These are phyloP conservation scores for Lentinula edodes DNA, from an alignment of 768 basidiomycete species.

Conservation along the genomic window DNA sequence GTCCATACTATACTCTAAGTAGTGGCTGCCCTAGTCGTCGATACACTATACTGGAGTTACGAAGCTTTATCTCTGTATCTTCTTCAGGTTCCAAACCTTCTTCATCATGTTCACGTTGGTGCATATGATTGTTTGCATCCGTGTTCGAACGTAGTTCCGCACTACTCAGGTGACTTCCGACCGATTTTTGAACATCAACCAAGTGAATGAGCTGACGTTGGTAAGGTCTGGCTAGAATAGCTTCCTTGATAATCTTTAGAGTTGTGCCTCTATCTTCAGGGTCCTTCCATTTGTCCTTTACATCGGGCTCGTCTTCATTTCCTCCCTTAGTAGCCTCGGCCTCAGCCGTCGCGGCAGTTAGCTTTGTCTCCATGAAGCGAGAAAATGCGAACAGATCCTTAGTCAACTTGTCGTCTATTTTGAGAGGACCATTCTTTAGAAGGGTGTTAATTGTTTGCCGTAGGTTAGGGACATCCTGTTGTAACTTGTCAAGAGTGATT, in stretches of 20 bases:
- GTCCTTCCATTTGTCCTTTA: constrained; percentile 9
- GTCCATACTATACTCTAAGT: background rate
- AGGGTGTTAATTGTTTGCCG: constrained; percentile 20
- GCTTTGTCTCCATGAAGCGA: constrained; percentile 21
- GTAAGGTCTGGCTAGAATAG: constrained; percentile 8
- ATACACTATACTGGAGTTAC: background rate
- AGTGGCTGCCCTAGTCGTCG: background rate
- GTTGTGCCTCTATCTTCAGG: constrained; percentile 11
- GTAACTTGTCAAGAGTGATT: constrained; percentile 13
- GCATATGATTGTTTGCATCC: constrained; percentile 4
- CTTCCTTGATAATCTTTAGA: constrained; percentile 14
- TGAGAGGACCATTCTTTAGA: constrained; percentile 17
- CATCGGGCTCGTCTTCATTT: background rate
- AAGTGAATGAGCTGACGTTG: constrained; percentile 27
- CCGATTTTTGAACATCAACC: constrained; percentile 31
- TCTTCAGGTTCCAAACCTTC: background rate
- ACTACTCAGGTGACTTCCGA: constrained; percentile 19
- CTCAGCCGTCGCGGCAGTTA: constrained; percentile 15
- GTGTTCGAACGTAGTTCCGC: background rate
- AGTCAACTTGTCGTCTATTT: constrained; percentile 14
- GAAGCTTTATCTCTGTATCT: background rate
- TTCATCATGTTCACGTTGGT: background rate
- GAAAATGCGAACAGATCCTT: constrained; percentile 22
- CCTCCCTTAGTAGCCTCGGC: background rate
- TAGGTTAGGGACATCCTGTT: constrained; percentile 19